Percentiles rank a stretch among this genome's conserved stretches.
Conservation (phyloP, 73 alveolate genomes). For the Breviolum minutum region DNA sequence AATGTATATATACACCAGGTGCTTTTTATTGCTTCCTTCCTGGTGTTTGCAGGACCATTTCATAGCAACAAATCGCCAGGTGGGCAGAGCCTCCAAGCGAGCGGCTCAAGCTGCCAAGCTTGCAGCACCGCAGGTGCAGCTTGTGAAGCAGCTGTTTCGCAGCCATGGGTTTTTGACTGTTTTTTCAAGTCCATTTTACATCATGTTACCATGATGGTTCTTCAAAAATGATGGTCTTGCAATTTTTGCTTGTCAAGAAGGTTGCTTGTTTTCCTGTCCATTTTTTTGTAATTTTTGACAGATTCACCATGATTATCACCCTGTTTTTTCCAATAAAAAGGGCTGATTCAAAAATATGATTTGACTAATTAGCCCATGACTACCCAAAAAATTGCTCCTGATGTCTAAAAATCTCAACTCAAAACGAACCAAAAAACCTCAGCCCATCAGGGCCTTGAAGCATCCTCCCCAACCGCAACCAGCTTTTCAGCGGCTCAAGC, state of each 20-base stretch:
- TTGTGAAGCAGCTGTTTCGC: not conserved
- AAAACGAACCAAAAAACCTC: no score
- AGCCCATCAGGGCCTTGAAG: not conserved
- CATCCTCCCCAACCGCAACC: not conserved
- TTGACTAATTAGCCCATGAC: not conserved
- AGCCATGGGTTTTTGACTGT: no score
- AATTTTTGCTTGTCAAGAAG: not conserved
- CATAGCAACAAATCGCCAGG: not conserved
- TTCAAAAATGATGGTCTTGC: no score
- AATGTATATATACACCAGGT: no score
- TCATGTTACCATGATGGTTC: no score
- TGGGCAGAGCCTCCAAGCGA: slow-evolving; percentile 35
- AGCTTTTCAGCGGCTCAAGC: slow-evolving; percentile 46
- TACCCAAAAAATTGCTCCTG: no score
- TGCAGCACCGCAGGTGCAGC: slow-evolving; percentile 48
- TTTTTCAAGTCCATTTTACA: no score
- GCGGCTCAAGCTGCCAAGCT: slow-evolving; percentile 42
- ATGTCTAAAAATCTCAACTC: no score
- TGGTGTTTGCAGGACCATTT: no score
- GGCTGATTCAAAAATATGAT: not conserved
- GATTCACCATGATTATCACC: no score
- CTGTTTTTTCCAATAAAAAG: no score
- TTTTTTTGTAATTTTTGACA: not conserved
- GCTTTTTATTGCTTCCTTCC: no score
- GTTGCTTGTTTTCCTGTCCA: not conserved